Percentiles rank a stretch among this genome's conserved stretches.
phyloP scores from a whole-genome alignment of 805 yeast species.

The Wickerhamiella cacticola region DNA sequence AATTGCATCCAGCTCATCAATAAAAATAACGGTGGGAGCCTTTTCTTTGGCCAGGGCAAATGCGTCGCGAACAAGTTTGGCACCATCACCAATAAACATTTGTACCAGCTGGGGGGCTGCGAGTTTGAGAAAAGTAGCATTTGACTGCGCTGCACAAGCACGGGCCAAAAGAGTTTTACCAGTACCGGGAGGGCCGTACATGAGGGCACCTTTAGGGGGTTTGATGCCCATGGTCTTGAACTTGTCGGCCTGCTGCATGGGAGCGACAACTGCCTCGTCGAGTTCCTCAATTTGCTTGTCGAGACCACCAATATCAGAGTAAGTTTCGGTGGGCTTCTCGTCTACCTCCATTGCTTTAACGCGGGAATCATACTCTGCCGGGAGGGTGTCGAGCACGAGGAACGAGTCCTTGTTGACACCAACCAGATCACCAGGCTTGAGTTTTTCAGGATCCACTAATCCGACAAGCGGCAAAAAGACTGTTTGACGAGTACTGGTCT shows the following conservation, averaged over 20 bases:
- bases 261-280: conserved; percentile 95
- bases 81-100: conserved; percentile 98
- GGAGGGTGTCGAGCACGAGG: conserved; percentile 81
- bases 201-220: conserved; percentile 95
- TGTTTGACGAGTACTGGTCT: conserved; percentile 95
- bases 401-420: conserved; percentile 98
- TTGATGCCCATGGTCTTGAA: conserved; percentile 88
- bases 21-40: conserved; percentile 95
- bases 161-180: conserved; percentile 95
- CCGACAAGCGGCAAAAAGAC: conserved; percentile 94
- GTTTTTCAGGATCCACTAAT: conserved; percentile 75
- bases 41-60: conserved; percentile 95
- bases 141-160: conserved; percentile 98
- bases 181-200: conserved; percentile 99
- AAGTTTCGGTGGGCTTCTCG: conserved; percentile 95
- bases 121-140: conserved; percentile 88
- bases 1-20: conserved; percentile 96
- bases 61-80: conserved; percentile 93
- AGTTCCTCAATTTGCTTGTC: conserved; percentile 97
- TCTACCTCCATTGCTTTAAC: conserved; percentile 99
- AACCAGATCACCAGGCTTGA: conserved; percentile 94
- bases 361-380: conserved; percentile 93
- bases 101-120: conserved; percentile 98
- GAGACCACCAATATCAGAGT: conserved; percentile 94
- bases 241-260: conserved; percentile 97